Percentiles rank a stretch among this genome's conserved stretches.
Evolutionary conservation across 2,329 filamentous ascomycete genomes (phyloP).

Genomic region (Tolypocladium nubicola): DNA sequence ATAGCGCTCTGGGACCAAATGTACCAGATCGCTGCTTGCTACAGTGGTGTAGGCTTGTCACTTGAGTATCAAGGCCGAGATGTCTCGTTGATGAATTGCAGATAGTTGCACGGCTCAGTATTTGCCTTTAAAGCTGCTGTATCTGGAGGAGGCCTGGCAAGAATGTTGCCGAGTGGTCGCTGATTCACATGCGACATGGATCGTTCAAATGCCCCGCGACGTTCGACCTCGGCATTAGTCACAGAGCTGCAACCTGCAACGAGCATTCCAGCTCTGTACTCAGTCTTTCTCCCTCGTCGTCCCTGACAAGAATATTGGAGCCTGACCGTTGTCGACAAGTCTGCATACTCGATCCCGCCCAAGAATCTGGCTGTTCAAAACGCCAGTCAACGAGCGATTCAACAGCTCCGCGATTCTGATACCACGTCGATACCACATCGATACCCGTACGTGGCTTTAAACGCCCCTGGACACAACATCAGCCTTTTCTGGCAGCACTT

Average conservation of each 20-base stretch:
- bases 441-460: not conserved
- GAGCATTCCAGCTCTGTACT: no score
- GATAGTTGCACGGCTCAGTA: not conserved
- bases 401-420: not conserved
- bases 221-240: not conserved
- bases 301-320: no score
- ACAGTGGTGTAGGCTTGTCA: not conserved
- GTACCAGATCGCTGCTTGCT: not conserved
- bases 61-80: not conserved
- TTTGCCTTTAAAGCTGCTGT: not conserved
- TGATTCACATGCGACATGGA: not conserved
- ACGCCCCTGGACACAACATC: no score
- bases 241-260: not conserved
- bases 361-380: not conserved
- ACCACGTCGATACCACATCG: not conserved
- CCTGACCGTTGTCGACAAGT: not conserved
- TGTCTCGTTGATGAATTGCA: no score
- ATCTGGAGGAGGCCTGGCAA: not conserved
- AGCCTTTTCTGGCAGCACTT: not conserved
- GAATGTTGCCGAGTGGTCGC: not conserved
- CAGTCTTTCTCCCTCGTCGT: no score
- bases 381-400: not conserved
- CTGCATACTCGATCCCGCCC: not conserved
- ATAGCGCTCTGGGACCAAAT: not conserved
- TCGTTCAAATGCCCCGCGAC: not conserved